Conservation (phyloP, 2,329 filamentous ascomycete species). For the Diaporthe helianthi region DNA sequence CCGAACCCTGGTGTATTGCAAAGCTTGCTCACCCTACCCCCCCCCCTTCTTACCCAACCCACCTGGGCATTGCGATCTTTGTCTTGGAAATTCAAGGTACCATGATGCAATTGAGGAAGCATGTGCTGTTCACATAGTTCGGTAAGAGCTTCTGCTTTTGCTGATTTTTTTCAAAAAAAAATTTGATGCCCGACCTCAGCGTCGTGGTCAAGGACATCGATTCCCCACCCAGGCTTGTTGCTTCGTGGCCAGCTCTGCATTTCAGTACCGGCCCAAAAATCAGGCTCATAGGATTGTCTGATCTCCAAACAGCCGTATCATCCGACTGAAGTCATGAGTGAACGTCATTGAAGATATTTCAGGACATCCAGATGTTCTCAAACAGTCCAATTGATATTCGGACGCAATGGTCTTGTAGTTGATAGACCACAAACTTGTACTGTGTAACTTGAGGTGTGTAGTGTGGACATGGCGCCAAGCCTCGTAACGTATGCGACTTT, state of each 20-base stretch:
- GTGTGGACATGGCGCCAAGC: background rate
- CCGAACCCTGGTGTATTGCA: background rate
- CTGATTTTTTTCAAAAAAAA: background rate
- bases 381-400: background rate
- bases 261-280: background rate
- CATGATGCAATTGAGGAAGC: background rate
- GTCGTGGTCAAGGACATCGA: background rate
- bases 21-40: too few species aligned
- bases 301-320: background rate
- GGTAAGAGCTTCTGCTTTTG: too few species aligned
- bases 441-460: too few species aligned
- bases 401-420: background rate
- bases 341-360: background rate
- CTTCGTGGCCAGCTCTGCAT: background rate
- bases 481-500: constrained; percentile 1
- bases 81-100: background rate
- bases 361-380: background rate
- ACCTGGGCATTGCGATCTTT: background rate
- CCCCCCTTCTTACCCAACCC: background rate
- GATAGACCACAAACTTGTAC: too few species aligned
- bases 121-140: background rate
- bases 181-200: background rate
- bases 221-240: background rate
- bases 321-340: background rate
- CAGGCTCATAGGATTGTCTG: background rate